These are phyloP conservation scores for Fusarium fracticaudum DNA, from an alignment of 2,329 filamentous ascomycete genomes.

Conservation along the genomic window DNA sequence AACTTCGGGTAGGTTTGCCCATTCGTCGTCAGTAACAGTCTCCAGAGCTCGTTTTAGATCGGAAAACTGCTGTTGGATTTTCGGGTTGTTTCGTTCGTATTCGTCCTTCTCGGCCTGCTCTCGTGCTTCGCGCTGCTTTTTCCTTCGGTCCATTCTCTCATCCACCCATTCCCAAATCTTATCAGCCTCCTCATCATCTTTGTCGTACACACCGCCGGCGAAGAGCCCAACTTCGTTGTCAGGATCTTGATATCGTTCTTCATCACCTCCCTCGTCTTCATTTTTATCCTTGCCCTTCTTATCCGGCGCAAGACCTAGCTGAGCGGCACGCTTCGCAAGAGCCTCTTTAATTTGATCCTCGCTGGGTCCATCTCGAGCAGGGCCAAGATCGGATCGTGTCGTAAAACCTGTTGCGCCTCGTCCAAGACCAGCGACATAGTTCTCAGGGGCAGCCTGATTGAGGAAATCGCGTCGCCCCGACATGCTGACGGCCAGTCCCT, in stretches of 20 bases:
- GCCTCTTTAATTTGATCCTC: slow-evolving; percentile 99
- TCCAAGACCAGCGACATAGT: slow-evolving; percentile 95
- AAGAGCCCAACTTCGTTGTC: slow-evolving; percentile 98
- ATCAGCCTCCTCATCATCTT: slow-evolving; percentile 97
- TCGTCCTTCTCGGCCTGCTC: slow-evolving; percentile 92
- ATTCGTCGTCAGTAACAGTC: slow-evolving; percentile 92
- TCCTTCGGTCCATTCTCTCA: slow-evolving; percentile 94
- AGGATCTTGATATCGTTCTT: slow-evolving; percentile 90
- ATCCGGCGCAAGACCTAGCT: slow-evolving; percentile 75
- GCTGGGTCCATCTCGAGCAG: slow-evolving; percentile 92
- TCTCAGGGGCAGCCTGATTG: slow-evolving; percentile 84
- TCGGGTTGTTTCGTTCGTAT: slow-evolving; percentile 96
- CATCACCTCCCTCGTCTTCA: slow-evolving; percentile 77
- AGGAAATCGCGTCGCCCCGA: slow-evolving; percentile 82
- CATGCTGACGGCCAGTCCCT: slow-evolving; percentile 52
- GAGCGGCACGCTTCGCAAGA: slow-evolving; percentile 90
- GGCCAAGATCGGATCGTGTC: slow-evolving; percentile 94
- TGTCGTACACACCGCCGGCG: slow-evolving; percentile 93
- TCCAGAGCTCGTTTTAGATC: slow-evolving; percentile 92
- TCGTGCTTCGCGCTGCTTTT: slow-evolving; percentile 91
- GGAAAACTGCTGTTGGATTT: slow-evolving; percentile 97
- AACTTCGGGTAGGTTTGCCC: slow-evolving; percentile 94
- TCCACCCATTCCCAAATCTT: slow-evolving; percentile 95
- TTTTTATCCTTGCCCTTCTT: slow-evolving; percentile 77
- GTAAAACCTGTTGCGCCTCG: slow-evolving; percentile 98